Percentiles rank a stretch among this genome's conserved stretches.
These are phyloP conservation scores for Lotmaria passim DNA, from an alignment of 208 protist species.

Conservation along the genomic window DNA sequence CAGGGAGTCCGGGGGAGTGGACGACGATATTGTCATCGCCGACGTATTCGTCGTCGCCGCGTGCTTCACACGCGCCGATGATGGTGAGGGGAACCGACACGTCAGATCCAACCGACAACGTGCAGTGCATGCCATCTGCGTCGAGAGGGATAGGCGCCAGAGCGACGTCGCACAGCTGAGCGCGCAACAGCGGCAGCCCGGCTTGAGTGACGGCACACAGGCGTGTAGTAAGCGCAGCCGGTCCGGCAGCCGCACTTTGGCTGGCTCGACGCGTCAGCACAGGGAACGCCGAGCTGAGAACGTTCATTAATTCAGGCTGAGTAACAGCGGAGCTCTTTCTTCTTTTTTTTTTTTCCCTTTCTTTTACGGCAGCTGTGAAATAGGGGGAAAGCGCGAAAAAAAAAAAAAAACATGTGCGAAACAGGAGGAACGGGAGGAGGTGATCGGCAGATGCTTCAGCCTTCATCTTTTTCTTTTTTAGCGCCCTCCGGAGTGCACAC, in stretches of 20 bases:
- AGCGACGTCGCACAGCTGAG: constrained; percentile 13
- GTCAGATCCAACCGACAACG: constrained; percentile 20
- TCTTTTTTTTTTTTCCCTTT: too few relatives aligned
- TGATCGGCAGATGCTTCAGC: background rate
- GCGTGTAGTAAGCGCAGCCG: constrained; percentile 6
- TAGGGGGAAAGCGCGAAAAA: background rate
- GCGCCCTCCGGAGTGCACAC: too few relatives aligned
- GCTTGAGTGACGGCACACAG: constrained; percentile 20
- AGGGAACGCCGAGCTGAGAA: constrained; percentile 22
- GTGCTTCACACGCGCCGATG: constrained; percentile 28
- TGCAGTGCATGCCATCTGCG: constrained; percentile 29
- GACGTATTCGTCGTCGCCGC: background rate
- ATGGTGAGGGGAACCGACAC: constrained; percentile 38
- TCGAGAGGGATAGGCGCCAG: background rate
- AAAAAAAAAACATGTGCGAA: too few relatives aligned
- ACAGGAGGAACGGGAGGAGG: too few relatives aligned
- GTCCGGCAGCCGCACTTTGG: background rate
- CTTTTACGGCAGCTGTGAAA: background rate
- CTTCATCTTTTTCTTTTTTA: too few relatives aligned
- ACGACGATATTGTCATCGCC: constrained; percentile 42
- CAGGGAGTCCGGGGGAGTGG: constrained; percentile 76
- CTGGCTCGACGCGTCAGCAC: constrained; percentile 12
- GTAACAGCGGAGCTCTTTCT: too few relatives aligned
- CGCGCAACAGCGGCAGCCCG: constrained; percentile 4
- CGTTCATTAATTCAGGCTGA: constrained; percentile 10